Conservation (phyloP, 1,284 basidiomycete species). For the Sanghuangporus weigelae region DNA sequence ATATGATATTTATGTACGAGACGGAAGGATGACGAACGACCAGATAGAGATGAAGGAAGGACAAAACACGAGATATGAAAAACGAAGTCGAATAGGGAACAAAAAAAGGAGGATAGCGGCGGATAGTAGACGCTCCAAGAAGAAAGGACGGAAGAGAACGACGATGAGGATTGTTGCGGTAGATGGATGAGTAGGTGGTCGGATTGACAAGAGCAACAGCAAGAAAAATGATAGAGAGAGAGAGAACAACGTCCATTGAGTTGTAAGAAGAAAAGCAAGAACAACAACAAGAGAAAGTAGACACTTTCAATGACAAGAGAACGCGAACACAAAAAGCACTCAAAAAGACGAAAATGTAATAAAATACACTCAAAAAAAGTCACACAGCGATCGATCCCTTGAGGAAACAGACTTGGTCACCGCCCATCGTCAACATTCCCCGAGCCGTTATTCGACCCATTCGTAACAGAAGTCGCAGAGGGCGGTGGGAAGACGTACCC, state of each 20-base stretch:
- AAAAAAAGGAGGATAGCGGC: neutral
- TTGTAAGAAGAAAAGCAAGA: neutral
- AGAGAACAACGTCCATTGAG: neutral
- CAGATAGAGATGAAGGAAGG: neutral
- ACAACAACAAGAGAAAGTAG: neutral
- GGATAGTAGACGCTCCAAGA: neutral
- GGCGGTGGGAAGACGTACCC: constrained; percentile 10
- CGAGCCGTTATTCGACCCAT: neutral
- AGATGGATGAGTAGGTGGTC: neutral
- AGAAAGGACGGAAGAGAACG: neutral
- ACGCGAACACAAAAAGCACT: neutral
- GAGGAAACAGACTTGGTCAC: neutral
- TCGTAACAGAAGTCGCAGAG: neutral
- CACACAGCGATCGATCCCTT: neutral
- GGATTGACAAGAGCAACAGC: constrained; percentile 1
- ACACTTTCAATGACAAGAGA: neutral
- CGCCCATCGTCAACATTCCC: neutral
- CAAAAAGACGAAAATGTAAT: neutral
- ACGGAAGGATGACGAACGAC: neutral
- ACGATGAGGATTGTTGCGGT: neutral
- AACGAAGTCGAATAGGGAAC: neutral
- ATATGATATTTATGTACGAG: neutral
- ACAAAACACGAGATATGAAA: neutral
- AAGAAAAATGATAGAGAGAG: neutral
- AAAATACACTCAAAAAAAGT: neutral